Evolutionary conservation across 139 green algal species (phyloP).

Genomic region (Chlorella sp.): DNA sequence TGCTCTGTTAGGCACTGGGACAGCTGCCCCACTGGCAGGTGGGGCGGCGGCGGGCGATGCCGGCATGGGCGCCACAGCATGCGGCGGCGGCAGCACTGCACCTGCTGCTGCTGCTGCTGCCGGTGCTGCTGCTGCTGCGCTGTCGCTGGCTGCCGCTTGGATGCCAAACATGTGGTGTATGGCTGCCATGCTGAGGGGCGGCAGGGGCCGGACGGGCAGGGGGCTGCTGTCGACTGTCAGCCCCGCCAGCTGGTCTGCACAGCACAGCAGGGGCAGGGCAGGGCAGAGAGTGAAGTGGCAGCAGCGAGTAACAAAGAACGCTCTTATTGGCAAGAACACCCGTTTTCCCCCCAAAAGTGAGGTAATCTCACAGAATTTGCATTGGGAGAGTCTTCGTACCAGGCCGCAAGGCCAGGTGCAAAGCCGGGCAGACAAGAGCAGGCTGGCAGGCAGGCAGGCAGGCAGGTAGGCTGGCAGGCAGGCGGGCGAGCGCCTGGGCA

Average conservation of each 20-base stretch:
- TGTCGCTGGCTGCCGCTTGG: background rate
- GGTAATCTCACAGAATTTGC: too few relatives aligned
- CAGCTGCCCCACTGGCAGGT: too few relatives aligned
- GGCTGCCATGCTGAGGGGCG: constrained; percentile 1
- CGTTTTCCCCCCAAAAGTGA: too few relatives aligned
- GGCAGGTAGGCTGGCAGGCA: too few relatives aligned
- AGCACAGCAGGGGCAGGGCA: too few relatives aligned
- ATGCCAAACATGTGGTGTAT: constrained; percentile 9
- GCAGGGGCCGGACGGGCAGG: background rate
- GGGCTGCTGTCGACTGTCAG: constrained; percentile 1
- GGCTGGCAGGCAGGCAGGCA: too few relatives aligned
- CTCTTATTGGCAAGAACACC: too few relatives aligned
- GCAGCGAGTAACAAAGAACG: too few relatives aligned
- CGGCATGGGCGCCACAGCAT: background rate
- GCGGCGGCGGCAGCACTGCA: background rate
- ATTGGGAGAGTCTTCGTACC: too few relatives aligned
- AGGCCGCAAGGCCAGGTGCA: too few relatives aligned
- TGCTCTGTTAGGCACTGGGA: background rate
- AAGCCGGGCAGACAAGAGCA: background rate
- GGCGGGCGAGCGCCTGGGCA: too few relatives aligned
- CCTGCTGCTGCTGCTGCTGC: background rate
- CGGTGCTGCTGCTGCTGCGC: background rate
- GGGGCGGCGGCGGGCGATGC: background rate
- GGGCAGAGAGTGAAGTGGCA: too few relatives aligned
- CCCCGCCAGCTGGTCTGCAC: constrained; percentile 4